Base-by-base conservation (phyloP, 2,329 filamentous ascomycete species). In the Ceratocystis cacaofunesta region DNA sequence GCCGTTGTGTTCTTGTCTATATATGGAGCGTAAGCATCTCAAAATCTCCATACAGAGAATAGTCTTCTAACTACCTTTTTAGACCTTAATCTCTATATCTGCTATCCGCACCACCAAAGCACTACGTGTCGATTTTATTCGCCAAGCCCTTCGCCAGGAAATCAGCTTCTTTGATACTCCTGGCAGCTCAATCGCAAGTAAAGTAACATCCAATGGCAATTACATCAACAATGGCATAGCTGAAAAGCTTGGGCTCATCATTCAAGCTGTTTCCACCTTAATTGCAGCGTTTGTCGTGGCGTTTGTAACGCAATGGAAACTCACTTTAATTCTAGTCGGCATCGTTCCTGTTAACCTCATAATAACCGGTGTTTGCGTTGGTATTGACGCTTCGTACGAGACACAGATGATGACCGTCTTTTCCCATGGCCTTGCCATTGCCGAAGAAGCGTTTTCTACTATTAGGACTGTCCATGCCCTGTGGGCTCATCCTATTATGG, bases 101-200 rank as follows among this genome's bases (percentile, higher is more conserved):
- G 74, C 75, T n/a, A 74, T 76, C 64, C 72, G 74, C 36, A 73
- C 73, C 0, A 75, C 73, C 61, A 76, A 73, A 65, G 65, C 69
- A 28, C 70, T 77, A 2, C 75, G 76, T 19, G 71, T 75, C 64
- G 72, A 74, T 68, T 76, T 76, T 67, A 71, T 77, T 1, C 70
- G 71, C n/a, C 72, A 72, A 25, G 73, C 72, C 0, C 71, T 77
- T 1, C 72, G 80, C 1, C 80, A 85, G 69, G 81, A 84, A 64
- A 76, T 84, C 2, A 76, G 77, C 68, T 82, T 80, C 69, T 85
- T 83, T 67, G 82, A 85, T 70, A 71, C 73, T 19, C 74, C 74
- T 4, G 71, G 72, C 8, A 77, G 76, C 0, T 80, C 78, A 2
- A 72, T 79, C 7, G 75, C 78, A 0, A 74, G 76, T 1, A 76